These are phyloP conservation scores for Nidularia sp. DNA, from an alignment of 768 basidiomycete species.

Conservation along the genomic window DNA sequence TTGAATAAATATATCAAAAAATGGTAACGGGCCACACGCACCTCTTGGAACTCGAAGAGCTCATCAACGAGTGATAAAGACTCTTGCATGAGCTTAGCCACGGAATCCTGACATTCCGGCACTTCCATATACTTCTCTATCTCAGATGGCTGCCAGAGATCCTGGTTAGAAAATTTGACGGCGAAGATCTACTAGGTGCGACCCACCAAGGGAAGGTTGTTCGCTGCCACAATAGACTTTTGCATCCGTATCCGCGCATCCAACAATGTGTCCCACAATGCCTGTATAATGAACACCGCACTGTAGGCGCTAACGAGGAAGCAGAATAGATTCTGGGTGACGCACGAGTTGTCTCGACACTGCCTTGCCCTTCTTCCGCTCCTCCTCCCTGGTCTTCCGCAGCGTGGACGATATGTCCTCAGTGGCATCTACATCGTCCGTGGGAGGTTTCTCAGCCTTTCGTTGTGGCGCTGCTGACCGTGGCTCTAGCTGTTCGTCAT, in stretches of 20 bases:
- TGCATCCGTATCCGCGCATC: slow-evolving; percentile 92
- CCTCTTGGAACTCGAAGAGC: slow-evolving; percentile 66
- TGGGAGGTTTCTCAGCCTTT: not conserved
- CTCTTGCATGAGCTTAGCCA: slow-evolving; percentile 56
- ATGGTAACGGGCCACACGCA: slow-evolving; percentile 16
- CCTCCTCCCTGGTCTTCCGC: slow-evolving; percentile 59
- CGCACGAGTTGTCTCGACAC: slow-evolving; percentile 81
- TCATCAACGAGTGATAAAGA: slow-evolving; percentile 61
- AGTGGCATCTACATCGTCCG: slow-evolving; percentile 9
- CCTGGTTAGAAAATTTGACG: slow-evolving; percentile 3
- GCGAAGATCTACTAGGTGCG: not conserved
- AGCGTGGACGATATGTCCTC: slow-evolving; percentile 51
- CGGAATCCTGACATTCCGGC: slow-evolving; percentile 37
- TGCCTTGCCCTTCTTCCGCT: slow-evolving; percentile 79
- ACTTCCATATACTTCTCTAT: slow-evolving; percentile 31
- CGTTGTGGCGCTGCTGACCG: not conserved
- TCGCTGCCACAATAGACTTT: slow-evolving; percentile 65
- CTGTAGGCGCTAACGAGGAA: not conserved
- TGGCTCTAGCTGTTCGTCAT: not conserved
- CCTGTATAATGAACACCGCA: slow-evolving; percentile 32
- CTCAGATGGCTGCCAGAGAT: slow-evolving; percentile 23
- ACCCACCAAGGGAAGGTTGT: slow-evolving; percentile 63
- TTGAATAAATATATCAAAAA: not conserved
- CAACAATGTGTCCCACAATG: slow-evolving; percentile 81
- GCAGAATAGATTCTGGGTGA: slow-evolving; percentile 3